Evolutionary conservation across 148 eudicot genomes (phyloP).

Genomic region (Arbutus unedo): DNA sequence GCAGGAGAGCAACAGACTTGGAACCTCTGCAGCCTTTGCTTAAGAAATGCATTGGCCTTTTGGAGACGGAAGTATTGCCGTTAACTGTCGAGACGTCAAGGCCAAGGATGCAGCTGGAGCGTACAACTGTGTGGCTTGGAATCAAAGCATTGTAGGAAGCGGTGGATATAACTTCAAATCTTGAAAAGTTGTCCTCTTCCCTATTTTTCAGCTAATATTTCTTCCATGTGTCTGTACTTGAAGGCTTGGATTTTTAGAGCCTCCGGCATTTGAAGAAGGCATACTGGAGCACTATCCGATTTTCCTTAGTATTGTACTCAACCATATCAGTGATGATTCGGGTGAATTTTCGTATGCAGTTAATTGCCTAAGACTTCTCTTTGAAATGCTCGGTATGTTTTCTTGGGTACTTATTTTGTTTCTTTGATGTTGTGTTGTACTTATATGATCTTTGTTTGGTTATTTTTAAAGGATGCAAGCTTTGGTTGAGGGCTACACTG

Average conservation of each 20-base stretch:
- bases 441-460: slow-evolving; percentile 10
- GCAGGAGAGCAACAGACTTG: slow-evolving; percentile 70
- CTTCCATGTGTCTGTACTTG: slow-evolving; percentile 20
- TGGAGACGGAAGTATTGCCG: slow-evolving; percentile 60
- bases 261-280: slow-evolving; percentile 97
- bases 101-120: slow-evolving; percentile 81
- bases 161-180: slow-evolving; percentile 23
- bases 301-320: slow-evolving; percentile 84
- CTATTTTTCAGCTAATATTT: slow-evolving; percentile 22
- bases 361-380: slow-evolving; percentile 83
- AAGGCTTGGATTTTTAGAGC: slow-evolving; percentile 94
- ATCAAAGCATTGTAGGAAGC: slow-evolving; percentile 86
- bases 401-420: neutral
- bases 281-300: slow-evolving; percentile 86
- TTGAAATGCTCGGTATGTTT: slow-evolving; percentile 82
- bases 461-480: slow-evolving; percentile 65
- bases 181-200: slow-evolving; percentile 12
- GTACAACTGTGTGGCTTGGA: slow-evolving; percentile 85
- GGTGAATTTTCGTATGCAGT: slow-evolving; percentile 93
- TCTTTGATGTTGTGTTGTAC: neutral
- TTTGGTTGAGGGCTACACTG: slow-evolving; percentile 89
- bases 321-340: slow-evolving; percentile 97
- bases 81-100: slow-evolving; percentile 47
- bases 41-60: slow-evolving; percentile 67
- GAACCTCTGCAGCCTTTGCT: slow-evolving; percentile 86